Evolutionary conservation across 2,329 filamentous ascomycete genomes (phyloP).

Genomic region (Alternaria sp.): DNA sequence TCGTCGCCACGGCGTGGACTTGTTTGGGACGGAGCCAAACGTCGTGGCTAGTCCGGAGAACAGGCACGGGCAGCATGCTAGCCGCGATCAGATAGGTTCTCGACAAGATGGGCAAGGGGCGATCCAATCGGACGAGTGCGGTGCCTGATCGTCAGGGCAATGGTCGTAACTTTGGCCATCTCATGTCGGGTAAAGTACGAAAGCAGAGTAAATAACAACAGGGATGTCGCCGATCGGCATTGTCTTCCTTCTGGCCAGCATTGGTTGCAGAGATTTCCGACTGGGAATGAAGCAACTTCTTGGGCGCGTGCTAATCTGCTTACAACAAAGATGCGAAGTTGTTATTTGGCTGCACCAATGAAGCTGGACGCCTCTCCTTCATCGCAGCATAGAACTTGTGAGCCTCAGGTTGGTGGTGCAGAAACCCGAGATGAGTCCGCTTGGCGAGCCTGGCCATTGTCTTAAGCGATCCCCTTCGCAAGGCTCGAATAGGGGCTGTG

Average conservation of each 20-base stretch:
- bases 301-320: slow-evolving; percentile 16
- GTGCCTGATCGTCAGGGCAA: slow-evolving; percentile 43
- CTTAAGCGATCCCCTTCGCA: slow-evolving; percentile 25
- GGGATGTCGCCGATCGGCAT: slow-evolving; percentile 26
- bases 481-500: slow-evolving; percentile 35
- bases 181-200: slow-evolving; percentile 33
- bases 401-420: background rate
- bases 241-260: slow-evolving; percentile 7
- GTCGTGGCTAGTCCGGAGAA: slow-evolving; percentile 40
- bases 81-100: slow-evolving; percentile 27
- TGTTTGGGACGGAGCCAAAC: slow-evolving; percentile 40
- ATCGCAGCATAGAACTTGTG: background rate
- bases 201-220: slow-evolving; percentile 41
- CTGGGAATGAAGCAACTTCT: slow-evolving; percentile 18
- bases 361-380: slow-evolving; percentile 2
- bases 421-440: slow-evolving; percentile 27
- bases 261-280: slow-evolving; percentile 30
- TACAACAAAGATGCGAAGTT: background rate
- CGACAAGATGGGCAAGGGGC: slow-evolving; percentile 26
- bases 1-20: slow-evolving; percentile 41
- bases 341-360: slow-evolving; percentile 9
- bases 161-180: slow-evolving; percentile 33
- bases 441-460: slow-evolving; percentile 34
- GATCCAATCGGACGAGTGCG: slow-evolving; percentile 36
- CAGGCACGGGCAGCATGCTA: slow-evolving; percentile 32